Percentiles rank a stretch among this genome's conserved stretches.
phyloP scores from a whole-genome alignment of 1,284 basidiomycete genomes.

The Hymenochaete sp. region DNA sequence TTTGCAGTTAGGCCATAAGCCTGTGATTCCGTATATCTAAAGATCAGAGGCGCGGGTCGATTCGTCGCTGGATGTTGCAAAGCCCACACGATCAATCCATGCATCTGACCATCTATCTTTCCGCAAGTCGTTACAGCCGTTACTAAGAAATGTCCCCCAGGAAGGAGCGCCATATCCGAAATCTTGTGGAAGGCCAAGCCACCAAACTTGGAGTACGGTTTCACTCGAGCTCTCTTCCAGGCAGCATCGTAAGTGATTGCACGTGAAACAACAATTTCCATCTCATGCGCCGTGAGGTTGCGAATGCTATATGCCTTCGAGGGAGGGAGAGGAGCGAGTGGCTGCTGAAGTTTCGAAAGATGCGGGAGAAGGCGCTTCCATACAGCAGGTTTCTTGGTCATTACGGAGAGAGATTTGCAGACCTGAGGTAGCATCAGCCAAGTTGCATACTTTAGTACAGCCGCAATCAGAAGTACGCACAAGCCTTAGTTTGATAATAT shows the following conservation, averaged over 20 bases:
- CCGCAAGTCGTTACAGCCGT: too few relatives aligned
- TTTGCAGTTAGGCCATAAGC: constrained; percentile 54
- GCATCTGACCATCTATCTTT: constrained; percentile 36
- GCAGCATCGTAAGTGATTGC: constrained; percentile 53
- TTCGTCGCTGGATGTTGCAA: constrained; percentile 43
- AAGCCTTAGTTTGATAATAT: constrained; percentile 12
- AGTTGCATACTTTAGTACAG: background rate
- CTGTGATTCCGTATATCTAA: constrained; percentile 40
- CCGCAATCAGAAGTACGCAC: constrained; percentile 4
- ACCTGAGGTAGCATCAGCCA: constrained; percentile 30
- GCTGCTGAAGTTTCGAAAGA: constrained; percentile 35
- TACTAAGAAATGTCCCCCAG: constrained; percentile 62
- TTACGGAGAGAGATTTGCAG: constrained; percentile 43
- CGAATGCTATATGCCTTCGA: constrained; percentile 39
- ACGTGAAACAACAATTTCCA: constrained; percentile 53
- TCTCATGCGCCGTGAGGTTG: constrained; percentile 43
- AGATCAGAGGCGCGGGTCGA: constrained; percentile 42
- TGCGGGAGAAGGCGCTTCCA: constrained; percentile 56
- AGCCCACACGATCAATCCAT: constrained; percentile 45
- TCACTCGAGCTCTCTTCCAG: constrained; percentile 33
- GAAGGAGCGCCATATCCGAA: constrained; percentile 51
- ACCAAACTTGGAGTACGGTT: background rate
- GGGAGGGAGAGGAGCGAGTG: constrained; percentile 56
- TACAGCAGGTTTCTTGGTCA: constrained; percentile 57
- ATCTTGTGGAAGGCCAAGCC: constrained; percentile 34